Percentiles rank a stretch among this genome's conserved stretches.
Conservation (phyloP, 176 grass and related monocot genomes). For the Typha latifolia region DNA sequence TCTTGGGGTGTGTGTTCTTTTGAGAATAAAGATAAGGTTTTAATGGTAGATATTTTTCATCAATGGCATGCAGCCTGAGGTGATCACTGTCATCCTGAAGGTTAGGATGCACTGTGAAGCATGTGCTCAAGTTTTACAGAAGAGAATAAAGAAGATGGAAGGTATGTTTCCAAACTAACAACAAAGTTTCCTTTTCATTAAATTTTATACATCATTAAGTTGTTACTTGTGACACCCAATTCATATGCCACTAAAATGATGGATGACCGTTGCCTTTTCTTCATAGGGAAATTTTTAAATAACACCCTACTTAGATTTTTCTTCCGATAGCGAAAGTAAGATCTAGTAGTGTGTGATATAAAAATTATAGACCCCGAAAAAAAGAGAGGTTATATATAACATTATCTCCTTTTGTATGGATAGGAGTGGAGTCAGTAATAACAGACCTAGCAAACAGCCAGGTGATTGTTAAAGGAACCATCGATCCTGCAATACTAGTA, state of each 20-base stretch:
- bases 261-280: neutral
- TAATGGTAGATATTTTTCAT: too few relatives aligned
- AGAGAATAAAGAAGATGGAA: conserved; percentile 46
- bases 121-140: conserved; percentile 41
- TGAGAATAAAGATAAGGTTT: too few relatives aligned
- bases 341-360: neutral
- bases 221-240: too few relatives aligned
- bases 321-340: too few relatives aligned
- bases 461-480: conserved; percentile 42
- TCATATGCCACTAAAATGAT: too few relatives aligned
- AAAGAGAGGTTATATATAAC: neutral
- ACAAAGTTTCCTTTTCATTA: too few relatives aligned
- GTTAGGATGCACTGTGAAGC: conserved; percentile 49
- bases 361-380: neutral
- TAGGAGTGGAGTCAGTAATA: conserved; percentile 46
- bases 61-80: conserved; percentile 31
- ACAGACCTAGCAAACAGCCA: conserved; percentile 39
- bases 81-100: conserved; percentile 38
- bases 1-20: too few relatives aligned
- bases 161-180: conserved; percentile 15
- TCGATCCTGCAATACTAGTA: conserved; percentile 29
- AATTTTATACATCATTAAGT: too few relatives aligned
- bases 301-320: too few relatives aligned
- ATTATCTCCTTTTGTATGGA: neutral
- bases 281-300: neutral